phyloP scores from a whole-genome alignment of 768 basidiomycete genomes.

The Lentinula boryana region DNA sequence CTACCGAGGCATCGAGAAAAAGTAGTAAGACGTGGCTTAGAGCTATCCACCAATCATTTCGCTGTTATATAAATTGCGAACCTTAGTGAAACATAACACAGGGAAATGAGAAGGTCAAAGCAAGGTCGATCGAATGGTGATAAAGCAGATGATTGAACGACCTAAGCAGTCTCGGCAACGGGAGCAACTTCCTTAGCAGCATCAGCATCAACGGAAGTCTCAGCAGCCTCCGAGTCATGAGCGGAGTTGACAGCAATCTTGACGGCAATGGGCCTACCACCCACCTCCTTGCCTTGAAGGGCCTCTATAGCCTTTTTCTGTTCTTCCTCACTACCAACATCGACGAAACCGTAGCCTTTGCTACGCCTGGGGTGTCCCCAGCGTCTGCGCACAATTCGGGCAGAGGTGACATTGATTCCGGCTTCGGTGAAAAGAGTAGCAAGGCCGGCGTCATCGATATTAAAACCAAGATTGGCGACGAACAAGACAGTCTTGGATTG shows the following conservation, averaged over 20 bases:
- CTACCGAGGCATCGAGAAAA: not conserved
- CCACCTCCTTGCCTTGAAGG: conserved; percentile 83
- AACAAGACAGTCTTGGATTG: conserved; percentile 88
- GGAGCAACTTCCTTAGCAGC: conserved; percentile 17
- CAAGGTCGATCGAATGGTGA: conserved; percentile 16
- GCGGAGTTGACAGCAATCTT: conserved; percentile 91
- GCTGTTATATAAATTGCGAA: conserved; percentile 26
- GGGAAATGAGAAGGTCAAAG: conserved; percentile 13
- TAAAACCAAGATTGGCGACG: conserved; percentile 97
- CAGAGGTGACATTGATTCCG: conserved; percentile 75
- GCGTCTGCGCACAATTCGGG: conserved; percentile 83
- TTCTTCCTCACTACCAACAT: conserved; percentile 83
- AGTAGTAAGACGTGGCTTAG: conserved; percentile 5
- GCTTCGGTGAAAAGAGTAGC: conserved; percentile 80
- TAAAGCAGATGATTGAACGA: not conserved
- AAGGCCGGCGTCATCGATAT: conserved; percentile 80
- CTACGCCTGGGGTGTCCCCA: conserved; percentile 82
- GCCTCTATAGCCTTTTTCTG: conserved; percentile 88
- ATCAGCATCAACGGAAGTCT: conserved; percentile 21
- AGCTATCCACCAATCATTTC: conserved; percentile 17
- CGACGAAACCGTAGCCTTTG: conserved; percentile 98
- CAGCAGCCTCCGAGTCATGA: conserved; percentile 49
- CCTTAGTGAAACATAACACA: conserved; percentile 24
- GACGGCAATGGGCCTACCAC: conserved; percentile 82
- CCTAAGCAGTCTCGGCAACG: conserved; percentile 14